phyloP scores from a whole-genome alignment of 441 rosid genomes.

The Omphalea diandra region DNA sequence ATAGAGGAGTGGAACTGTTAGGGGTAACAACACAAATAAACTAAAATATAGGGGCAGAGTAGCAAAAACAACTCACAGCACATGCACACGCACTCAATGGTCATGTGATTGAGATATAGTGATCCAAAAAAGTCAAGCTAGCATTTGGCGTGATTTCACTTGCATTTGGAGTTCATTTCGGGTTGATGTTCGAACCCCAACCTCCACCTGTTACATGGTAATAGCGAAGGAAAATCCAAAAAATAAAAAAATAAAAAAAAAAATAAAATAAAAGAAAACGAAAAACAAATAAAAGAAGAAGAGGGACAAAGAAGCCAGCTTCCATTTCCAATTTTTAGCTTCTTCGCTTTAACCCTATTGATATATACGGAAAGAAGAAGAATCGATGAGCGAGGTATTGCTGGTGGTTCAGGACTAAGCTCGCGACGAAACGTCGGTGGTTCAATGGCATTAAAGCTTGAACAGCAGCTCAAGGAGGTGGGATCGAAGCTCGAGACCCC shows the following conservation, averaged over 20 bases:
- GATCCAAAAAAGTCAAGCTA: not conserved
- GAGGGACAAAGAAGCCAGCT: not conserved
- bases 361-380: not conserved
- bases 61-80: too few relatives aligned
- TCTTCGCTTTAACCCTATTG: constrained; percentile 12
- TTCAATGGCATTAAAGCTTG: constrained; percentile 64
- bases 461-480: constrained; percentile 68
- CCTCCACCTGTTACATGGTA: not conserved
- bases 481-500: constrained; percentile 90
- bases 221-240: not conserved
- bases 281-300: too few relatives aligned
- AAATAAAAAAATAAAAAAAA: not conserved
- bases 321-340: not conserved
- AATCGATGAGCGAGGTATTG: constrained; percentile 15
- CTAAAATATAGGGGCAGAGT: too few relatives aligned
- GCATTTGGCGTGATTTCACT: constrained; percentile 28
- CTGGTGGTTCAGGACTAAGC: not conserved
- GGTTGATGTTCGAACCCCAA: constrained; percentile 29
- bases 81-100: too few relatives aligned
- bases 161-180: constrained; percentile 39
- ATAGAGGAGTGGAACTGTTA: too few relatives aligned
- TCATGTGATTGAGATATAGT: too few relatives aligned
- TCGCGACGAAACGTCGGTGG: constrained; percentile 5
- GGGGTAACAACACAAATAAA: too few relatives aligned
- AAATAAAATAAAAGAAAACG: not conserved